phyloP scores from a whole-genome alignment of 495 filamentous ascomycete genomes.

The Podospora pseudoanserina region DNA sequence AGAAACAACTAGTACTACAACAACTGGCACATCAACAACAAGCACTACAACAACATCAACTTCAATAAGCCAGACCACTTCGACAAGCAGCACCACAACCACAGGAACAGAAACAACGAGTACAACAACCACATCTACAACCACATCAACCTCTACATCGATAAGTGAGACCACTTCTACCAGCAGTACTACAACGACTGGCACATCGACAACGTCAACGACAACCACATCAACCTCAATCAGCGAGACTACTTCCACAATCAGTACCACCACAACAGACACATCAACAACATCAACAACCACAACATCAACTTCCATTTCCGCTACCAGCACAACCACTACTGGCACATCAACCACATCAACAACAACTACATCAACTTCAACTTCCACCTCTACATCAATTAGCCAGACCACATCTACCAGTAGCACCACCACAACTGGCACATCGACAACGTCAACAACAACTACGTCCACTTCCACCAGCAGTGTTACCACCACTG shows the following conservation, averaged over 20 bases:
- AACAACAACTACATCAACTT: background rate
- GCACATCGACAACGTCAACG: background rate
- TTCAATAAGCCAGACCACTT: background rate
- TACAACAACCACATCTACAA: background rate
- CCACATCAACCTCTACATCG: background rate
- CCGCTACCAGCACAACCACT: background rate
- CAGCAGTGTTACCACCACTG: no score
- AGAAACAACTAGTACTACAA: background rate
- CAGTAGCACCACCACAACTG: background rate
- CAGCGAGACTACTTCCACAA: background rate
- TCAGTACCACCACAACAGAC: background rate
- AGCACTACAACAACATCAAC: background rate
- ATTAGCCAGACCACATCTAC: no score
- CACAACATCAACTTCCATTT: no score
- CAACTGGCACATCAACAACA: background rate
- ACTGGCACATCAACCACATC: background rate
- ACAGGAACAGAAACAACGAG: background rate
- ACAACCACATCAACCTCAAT: background rate
- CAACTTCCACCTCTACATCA: no score
- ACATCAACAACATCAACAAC: background rate
- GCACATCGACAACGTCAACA: background rate
- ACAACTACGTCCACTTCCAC: background rate
- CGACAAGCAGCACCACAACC: slow-evolving; percentile 6
- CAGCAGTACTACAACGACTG: background rate
- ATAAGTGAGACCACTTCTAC: background rate